Base-by-base conservation (phyloP, 2,329 filamentous ascomycete species). In the Neofusicoccum umdonicola region DNA sequence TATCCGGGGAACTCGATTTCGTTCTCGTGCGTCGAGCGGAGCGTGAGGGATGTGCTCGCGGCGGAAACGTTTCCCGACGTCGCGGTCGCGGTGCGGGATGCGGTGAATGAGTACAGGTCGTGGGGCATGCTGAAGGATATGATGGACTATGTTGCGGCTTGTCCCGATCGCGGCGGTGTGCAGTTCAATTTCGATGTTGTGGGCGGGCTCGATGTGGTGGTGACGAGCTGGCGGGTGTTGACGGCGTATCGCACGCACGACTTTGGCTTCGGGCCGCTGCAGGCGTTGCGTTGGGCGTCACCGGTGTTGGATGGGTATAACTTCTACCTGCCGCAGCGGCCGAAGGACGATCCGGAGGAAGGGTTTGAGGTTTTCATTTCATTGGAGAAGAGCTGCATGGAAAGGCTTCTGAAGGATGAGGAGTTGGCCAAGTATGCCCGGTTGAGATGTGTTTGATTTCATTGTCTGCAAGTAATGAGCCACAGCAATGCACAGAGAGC, bases 201-300 rank as follows among this genome's bases (percentile, higher is more conserved):
- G 41, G 52, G 71, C 3, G 71, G 70, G 9, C 58, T 71, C 45
- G 72, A 71, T 63, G 64, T 71, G 12, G 69, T 65, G 47, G 71
- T 66, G 19, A 69, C 70, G 15, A 70, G 67, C 66, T 75, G 73
- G 73, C 67, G 69, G 54, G 58, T 34, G 5, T 69, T 72, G 67
- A 67, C 61, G 19, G 52, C 68, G 3, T 72, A 73, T 44, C 57
- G 67, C 52, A 65, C 64, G 45, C 71, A 74, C 64, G 71, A 75
- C 62, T 75, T 75, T 64, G 73, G 73, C 2, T 75, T 75, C 47
- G 73, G 73, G 3, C 8, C 60, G 35, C 71, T 69, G 15, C 56
- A 45, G 54, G 67, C 67, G 31, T 7, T 58, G 35, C 63, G 70
- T 3, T 70, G 64, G 64, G 68, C 70, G 4, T 54, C 65, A 27